Percentiles rank a stretch among this genome's conserved stretches.
Evolutionary conservation across 345 rosid genomes (phyloP).

Genomic region (Arabidopsis suecica): DNA sequence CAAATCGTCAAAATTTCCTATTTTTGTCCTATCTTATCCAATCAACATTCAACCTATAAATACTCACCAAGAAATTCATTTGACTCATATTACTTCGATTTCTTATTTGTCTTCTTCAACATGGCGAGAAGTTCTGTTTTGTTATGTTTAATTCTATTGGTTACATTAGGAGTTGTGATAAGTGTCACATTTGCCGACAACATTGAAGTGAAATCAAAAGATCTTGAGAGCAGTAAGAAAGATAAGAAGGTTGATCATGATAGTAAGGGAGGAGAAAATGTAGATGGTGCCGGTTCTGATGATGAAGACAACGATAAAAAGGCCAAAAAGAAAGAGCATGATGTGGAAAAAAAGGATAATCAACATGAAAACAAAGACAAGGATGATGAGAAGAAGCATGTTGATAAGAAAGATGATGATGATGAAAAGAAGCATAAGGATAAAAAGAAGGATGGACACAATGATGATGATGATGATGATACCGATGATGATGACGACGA

Average conservation of each 20-base stretch:
- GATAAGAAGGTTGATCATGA: slow-evolving; percentile 9
- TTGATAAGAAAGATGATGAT: not conserved
- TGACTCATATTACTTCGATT: slow-evolving; percentile 9
- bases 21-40: slow-evolving; percentile 35
- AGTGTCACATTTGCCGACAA: slow-evolving; percentile 37
- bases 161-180: slow-evolving; percentile 40
- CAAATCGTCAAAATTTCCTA: slow-evolving; percentile 26
- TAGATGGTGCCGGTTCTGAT: slow-evolving; percentile 21
- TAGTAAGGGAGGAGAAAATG: slow-evolving; percentile 19
- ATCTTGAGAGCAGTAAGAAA: slow-evolving; percentile 20
- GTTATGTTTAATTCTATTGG: slow-evolving; percentile 38
- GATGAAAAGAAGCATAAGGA: not conserved
- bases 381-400: slow-evolving; percentile 5
- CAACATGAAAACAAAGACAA: not conserved
- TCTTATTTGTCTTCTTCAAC: not conserved
- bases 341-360: slow-evolving; percentile 9
- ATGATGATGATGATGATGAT: slow-evolving; percentile 19
- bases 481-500: slow-evolving; percentile 23
- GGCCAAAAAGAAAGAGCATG: slow-evolving; percentile 19
- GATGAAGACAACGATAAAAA: not conserved
- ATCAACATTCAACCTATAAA: slow-evolving; percentile 30
- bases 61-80: slow-evolving; percentile 21
- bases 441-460: slow-evolving; percentile 26
- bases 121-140: slow-evolving; percentile 44
- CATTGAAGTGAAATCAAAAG: slow-evolving; percentile 26